A percentile compares a stretch with the other conserved stretches of the same genome.
phyloP scores from a whole-genome alignment of 2,329 filamentous ascomycete species.

The Elsinoe perseae region DNA sequence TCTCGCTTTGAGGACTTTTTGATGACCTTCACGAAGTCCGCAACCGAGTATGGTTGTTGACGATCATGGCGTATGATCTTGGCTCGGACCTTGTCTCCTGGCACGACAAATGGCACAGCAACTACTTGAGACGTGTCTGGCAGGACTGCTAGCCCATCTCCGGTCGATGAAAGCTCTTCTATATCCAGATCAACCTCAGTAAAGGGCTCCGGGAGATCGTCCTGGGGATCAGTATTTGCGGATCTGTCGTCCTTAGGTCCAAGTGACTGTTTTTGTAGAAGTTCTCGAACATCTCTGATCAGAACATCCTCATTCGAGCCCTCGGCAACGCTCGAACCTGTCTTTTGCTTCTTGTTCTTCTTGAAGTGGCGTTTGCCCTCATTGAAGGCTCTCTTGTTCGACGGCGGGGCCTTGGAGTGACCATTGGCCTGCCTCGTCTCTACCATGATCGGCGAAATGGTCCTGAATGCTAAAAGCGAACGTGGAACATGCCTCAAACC shows the following conservation, averaged over 20 bases:
- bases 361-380: constrained; percentile 33
- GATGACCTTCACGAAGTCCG: constrained; percentile 74
- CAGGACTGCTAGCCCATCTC: constrained; percentile 77
- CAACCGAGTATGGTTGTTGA: constrained; percentile 60
- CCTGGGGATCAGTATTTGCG: constrained; percentile 16
- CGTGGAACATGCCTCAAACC: not conserved
- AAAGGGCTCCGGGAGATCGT: constrained; percentile 55
- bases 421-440: constrained; percentile 5
- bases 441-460: constrained; percentile 12
- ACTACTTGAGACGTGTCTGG: constrained; percentile 63
- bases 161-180: constrained; percentile 75
- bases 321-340: constrained; percentile 34
- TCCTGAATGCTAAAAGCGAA: not conserved
- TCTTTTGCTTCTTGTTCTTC: constrained; percentile 44
- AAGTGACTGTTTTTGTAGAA: constrained; percentile 33
- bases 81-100: constrained; percentile 71
- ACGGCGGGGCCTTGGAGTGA: not conserved
- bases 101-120: constrained; percentile 79
- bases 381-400: constrained; percentile 31
- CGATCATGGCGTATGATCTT: constrained; percentile 68
- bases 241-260: constrained; percentile 18
- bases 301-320: constrained; percentile 45
- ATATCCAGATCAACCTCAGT: constrained; percentile 78
- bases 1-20: constrained; percentile 68
- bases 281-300: constrained; percentile 37